These are phyloP conservation scores for Sugiyamaella japonica DNA, from an alignment of 1,139 yeast species.

Conservation along the genomic window DNA sequence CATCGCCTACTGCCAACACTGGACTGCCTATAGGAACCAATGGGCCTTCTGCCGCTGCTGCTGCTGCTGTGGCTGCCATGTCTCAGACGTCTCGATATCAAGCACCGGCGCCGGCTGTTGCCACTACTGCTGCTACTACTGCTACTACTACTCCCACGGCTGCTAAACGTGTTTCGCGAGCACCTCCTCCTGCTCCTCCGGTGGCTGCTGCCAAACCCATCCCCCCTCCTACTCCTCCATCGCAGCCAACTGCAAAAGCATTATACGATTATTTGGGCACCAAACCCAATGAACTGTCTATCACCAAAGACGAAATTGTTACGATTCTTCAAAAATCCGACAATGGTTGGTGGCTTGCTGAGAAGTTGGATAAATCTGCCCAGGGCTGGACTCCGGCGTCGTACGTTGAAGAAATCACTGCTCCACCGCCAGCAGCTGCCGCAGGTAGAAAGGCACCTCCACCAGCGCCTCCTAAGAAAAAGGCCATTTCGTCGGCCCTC, in stretches of 20 bases:
- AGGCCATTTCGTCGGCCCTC: conserved; percentile 29
- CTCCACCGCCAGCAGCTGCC: conserved; percentile 23
- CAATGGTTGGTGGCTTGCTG: conserved; percentile 88
- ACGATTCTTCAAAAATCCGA: conserved; percentile 66
- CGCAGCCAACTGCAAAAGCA: conserved; percentile 79
- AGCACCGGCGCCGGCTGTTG: conserved; percentile 17
- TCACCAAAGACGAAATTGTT: conserved; percentile 71
- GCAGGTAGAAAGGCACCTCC: conserved; percentile 31
- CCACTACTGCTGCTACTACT: conserved; percentile 13
- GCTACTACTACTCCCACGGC: conserved; percentile 30
- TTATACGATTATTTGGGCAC: conserved; percentile 88
- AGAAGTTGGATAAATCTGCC: conserved; percentile 65
- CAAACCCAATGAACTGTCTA: conserved; percentile 77
- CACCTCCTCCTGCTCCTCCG: conserved; percentile 57
- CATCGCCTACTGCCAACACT: conserved; percentile 9
- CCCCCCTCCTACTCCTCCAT: conserved; percentile 62
- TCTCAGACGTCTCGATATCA: conserved; percentile 20
- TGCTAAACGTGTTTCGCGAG: conserved; percentile 25
- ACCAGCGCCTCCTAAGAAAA: conserved; percentile 39
- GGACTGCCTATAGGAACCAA: conserved; percentile 11
- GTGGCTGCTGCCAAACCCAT: conserved; percentile 63
- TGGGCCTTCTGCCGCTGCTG: conserved; percentile 18
- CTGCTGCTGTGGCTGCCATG: conserved; percentile 13
- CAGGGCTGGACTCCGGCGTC: conserved; percentile 99
- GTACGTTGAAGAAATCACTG: conserved; percentile 64